A percentile compares a stretch with the other conserved stretches of the same genome.
phyloP scores from a whole-genome alignment of 768 basidiomycete genomes.

The Paxillus ammoniavirescens region DNA sequence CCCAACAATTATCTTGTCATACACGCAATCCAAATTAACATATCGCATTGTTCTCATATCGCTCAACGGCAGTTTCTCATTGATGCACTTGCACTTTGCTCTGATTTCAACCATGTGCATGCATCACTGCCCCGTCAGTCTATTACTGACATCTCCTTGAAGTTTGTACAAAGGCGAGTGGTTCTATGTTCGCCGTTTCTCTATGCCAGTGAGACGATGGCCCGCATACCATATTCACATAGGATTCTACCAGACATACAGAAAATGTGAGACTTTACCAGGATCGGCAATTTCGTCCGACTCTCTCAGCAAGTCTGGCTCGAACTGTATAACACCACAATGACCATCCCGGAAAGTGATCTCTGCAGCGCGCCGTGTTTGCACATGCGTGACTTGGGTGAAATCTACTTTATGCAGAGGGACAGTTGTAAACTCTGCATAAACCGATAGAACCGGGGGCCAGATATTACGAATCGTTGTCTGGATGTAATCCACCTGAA shows the following conservation, averaged over 20 bases:
- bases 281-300: background rate
- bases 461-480: background rate
- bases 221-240: background rate
- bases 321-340: background rate
- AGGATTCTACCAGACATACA: background rate
- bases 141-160: background rate
- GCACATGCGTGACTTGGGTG: background rate
- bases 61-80: background rate
- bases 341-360: background rate
- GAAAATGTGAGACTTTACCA: background rate
- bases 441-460: background rate
- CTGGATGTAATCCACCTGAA: background rate
- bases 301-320: background rate
- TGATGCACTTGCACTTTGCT: background rate
- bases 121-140: background rate
- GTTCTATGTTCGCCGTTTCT: background rate
- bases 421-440: background rate
- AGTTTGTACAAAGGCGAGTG: background rate
- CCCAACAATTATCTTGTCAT: background rate
- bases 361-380: background rate
- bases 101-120: too few species aligned
- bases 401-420: background rate
- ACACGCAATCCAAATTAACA: constrained; percentile 3
- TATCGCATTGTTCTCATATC: background rate
- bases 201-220: background rate